phyloP scores from a whole-genome alignment of 164 flowering plant genomes.

The Hamamelis virginiana region DNA sequence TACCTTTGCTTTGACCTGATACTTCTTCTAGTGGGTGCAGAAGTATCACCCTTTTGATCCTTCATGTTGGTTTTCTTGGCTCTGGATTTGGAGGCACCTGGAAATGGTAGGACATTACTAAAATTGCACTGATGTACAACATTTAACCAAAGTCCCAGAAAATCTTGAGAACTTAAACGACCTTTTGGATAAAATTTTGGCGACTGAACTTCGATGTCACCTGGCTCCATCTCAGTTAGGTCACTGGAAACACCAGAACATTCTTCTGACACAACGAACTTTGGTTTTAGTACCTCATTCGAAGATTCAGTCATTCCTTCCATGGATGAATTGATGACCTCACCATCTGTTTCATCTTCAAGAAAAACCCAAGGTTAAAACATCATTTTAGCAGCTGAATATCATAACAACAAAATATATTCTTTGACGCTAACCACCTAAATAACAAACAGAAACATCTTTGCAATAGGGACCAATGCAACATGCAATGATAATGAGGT shows the following conservation, averaged over 20 bases:
- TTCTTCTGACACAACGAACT: slow-evolving; percentile 33
- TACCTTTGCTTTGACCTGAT: slow-evolving; percentile 42
- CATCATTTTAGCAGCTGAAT: not conserved
- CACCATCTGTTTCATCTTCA: slow-evolving; percentile 43
- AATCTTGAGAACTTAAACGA: slow-evolving; percentile 17
- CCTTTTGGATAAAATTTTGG: slow-evolving; percentile 40
- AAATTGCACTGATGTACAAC: not conserved
- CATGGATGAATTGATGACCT: slow-evolving; percentile 41
- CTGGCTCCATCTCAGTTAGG: slow-evolving; percentile 36
- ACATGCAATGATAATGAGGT: not conserved
- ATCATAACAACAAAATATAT: not conserved
- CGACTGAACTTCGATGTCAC: slow-evolving; percentile 45
- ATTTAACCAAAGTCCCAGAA: not conserved
- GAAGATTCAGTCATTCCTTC: slow-evolving; percentile 25
- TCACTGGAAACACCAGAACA: slow-evolving; percentile 44
- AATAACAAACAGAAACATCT: not conserved
- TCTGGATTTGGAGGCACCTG: slow-evolving; percentile 42
- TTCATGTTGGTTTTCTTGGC: slow-evolving; percentile 33
- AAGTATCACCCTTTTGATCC: slow-evolving; percentile 13
- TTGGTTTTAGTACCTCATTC: slow-evolving; percentile 19
- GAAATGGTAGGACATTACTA: slow-evolving; percentile 7
- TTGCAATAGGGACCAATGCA: not conserved
- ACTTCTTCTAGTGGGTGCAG: slow-evolving; percentile 30
- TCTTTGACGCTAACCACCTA: not conserved
- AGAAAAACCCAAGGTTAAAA: slow-evolving; percentile 5